Conservation (phyloP, 495 filamentous ascomycete species). For the Durotheca rogersii region DNA sequence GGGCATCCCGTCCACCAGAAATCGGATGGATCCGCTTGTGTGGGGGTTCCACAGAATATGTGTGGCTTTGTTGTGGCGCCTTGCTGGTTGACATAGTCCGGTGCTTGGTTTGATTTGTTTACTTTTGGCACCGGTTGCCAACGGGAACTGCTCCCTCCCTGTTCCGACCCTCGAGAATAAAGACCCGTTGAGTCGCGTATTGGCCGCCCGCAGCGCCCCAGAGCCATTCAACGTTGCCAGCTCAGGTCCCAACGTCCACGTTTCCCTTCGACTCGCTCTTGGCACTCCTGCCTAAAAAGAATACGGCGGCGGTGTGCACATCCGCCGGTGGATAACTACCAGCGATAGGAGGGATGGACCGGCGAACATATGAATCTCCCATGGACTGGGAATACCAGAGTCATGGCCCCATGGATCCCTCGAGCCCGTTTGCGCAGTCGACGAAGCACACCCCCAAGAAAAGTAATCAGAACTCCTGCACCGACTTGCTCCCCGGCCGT, state of each 20-base stretch:
- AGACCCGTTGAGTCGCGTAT: background rate
- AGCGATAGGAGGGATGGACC: constrained; percentile 38
- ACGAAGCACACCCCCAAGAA: constrained; percentile 24
- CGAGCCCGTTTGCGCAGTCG: constrained; percentile 49
- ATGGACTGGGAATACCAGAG: constrained; percentile 56
- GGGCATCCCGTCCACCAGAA: too few relatives aligned
- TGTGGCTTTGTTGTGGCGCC: too few relatives aligned
- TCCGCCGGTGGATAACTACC: constrained; percentile 1
- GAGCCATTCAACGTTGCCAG: background rate
- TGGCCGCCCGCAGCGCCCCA: background rate
- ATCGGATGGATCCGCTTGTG: too few relatives aligned
- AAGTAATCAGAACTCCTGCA: constrained; percentile 13
- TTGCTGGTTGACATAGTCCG: too few relatives aligned
- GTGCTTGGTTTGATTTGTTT: constrained; percentile 20
- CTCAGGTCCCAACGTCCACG: background rate
- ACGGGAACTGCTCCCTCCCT: constrained; percentile 18
- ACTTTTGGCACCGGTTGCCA: constrained; percentile 26
- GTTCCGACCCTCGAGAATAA: background rate
- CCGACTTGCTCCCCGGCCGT: background rate
- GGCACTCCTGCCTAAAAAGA: background rate
- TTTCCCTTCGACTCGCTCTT: background rate
- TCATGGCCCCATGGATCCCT: constrained; percentile 45
- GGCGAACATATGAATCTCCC: constrained; percentile 45
- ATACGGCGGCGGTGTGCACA: background rate
- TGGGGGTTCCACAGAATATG: too few relatives aligned